Base-by-base conservation (phyloP, 169 alveolate species). In the Plasmodium reichenowi region DNA sequence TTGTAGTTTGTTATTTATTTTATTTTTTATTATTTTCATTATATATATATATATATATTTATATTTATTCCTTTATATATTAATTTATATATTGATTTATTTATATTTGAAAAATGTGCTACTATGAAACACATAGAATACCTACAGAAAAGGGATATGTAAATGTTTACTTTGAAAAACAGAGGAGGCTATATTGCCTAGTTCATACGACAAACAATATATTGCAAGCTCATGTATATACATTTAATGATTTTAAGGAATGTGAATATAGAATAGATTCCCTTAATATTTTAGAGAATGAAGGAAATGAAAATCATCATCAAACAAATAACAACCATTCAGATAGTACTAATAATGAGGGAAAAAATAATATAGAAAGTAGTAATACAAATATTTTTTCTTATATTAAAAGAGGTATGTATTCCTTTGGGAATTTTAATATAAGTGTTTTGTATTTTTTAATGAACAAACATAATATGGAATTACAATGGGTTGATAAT, bases 161-260 rank as follows among this genome's bases (percentile, higher is more conserved):
- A 83, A 67, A 70, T 38, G 91, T 83, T 29, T 83, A 70, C 62
- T 70, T 83, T 83, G 91, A 83, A 70, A 68, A 56, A 48, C 91
- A 83, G 26, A 67, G 86, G 48, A 83, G 70, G 45, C 60, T 83
- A 13, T 83, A 68, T 70, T 83, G 91, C 67, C 59, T 83, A 62
- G 74, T 83, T 20, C 91, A 83, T 63, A 83, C 91, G 13, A 66
- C 74, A 48, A 83, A 83, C 64, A 83, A 83, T 70, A 83, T 83
- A 15, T 83, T 83, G 72, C 91, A 83, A 60, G 91, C 74, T 12
- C 91, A 83, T 45, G 66, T 83, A 58, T 83, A 70, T 58, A 54
- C 85, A 5, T 73, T 85, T 26, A 22, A 83, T 20, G 91, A 83
- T 59, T 83, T 83, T 83, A 68, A 43, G 59, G 67, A 70, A 45